A percentile compares a stretch with the other conserved stretches of the same genome.
These are phyloP conservation scores for Biscutella laevigata DNA, from an alignment of 441 rosid genomes.

Conservation along the genomic window DNA sequence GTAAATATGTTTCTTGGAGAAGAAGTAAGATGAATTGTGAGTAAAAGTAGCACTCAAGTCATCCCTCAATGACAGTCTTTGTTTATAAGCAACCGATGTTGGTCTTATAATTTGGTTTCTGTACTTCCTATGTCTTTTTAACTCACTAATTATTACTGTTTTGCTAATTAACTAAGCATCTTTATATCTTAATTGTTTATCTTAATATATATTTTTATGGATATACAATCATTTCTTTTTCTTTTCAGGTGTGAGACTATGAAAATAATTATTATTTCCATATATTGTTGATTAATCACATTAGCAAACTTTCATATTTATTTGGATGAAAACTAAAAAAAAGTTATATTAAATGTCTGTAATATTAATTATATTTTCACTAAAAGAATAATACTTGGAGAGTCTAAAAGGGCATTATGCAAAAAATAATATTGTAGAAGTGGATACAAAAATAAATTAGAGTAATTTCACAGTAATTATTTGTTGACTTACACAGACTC, in stretches of 20 bases:
- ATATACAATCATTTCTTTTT: not conserved
- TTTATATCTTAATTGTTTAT: not conserved
- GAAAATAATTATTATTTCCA: not conserved
- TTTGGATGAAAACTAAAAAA: not conserved
- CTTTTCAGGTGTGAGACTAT: conserved; percentile 14
- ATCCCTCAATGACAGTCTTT: conserved; percentile 20
- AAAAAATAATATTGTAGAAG: not conserved
- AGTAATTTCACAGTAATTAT: not conserved
- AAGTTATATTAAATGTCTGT: not conserved
- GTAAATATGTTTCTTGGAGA: conserved; percentile 13
- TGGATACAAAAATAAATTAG: not conserved
- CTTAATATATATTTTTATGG: not conserved
- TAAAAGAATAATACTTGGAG: not conserved
- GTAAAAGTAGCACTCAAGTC: conserved; percentile 23
- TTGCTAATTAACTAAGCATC: not conserved
- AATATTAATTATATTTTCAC: not conserved
- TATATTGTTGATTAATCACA: not conserved
- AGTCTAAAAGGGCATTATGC: conserved; percentile 6
- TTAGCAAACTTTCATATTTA: no score
- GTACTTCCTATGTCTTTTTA: not conserved
- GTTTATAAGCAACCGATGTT: conserved; percentile 30
- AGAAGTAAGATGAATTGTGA: conserved; percentile 17
- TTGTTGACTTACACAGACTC: conserved; percentile 4
- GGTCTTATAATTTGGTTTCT: conserved; percentile 18
- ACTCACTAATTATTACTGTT: conserved; percentile 17